Base-by-base conservation (phyloP, 1,284 basidiomycete species). In the Megacollybia platyphylla region DNA sequence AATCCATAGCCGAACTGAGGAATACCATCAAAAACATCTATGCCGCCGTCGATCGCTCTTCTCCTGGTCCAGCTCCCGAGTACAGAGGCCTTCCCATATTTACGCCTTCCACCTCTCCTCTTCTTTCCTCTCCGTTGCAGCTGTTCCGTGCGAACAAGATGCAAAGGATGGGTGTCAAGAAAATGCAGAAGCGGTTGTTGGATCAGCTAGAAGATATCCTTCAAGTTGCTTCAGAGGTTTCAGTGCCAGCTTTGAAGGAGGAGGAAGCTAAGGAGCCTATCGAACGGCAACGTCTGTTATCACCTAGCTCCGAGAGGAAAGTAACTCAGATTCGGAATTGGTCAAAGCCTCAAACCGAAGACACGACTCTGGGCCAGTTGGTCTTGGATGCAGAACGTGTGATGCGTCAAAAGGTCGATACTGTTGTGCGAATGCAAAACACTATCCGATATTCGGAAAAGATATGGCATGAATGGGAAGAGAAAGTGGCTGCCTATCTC, bases 381-480 rank as follows among this genome's bases (percentile, higher is more conserved):
- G 74, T 87, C 43, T 75, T 81, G 46, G 93, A 98, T 55, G 84
- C 84, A 6, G 89, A 93, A 52, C 76, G 84, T 30, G 76, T 94
- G 30, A 87, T 96, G 70, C 74, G 87, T 30, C 80, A 87, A 60
- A 99, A 99, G 70, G 78, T 93, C 48, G 93, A 93, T 61, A 91
- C 86, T 48, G 87, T 97, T 39, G 89, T 92, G 46, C 84, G 96
- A 35, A 85, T 98, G 82, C 88, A 96, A 63, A 97, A 97, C 58
- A 97, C 92, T 18, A 96, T 99, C 51, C 74, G 90, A 47, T 98
- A 98, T 61, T 85, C 91, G 29, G 96, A 98, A 65, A 96, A 96
- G 64, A 88, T 97, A 20, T 82, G 96, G 60, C 84, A 87, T 53
- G 96, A 98, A 61, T 98, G 94, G 92, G 87, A 97, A 58, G 87